These are phyloP conservation scores for Proliferodiscus dingleyae DNA, from an alignment of 2,329 filamentous ascomycete genomes.

Conservation along the genomic window DNA sequence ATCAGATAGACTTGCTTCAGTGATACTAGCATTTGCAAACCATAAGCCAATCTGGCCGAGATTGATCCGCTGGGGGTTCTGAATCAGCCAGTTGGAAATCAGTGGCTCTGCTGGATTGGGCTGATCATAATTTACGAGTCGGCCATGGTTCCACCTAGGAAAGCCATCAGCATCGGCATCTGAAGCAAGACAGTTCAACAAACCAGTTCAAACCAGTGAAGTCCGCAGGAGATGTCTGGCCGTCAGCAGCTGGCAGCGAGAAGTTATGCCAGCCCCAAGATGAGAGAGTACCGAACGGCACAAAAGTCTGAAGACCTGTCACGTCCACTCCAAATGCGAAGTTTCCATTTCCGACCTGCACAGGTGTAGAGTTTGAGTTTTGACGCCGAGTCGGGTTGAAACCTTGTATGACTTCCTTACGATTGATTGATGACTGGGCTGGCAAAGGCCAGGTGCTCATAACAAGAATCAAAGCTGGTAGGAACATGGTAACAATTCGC, in stretches of 20 bases:
- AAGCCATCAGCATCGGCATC: conserved; percentile 1
- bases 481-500: background rate
- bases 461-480: background rate
- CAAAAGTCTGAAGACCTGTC: conserved; percentile 42
- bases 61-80: conserved; percentile 43
- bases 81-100: conserved; percentile 46
- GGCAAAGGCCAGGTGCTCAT: background rate
- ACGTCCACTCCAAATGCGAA: conserved; percentile 44
- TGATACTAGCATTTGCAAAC: conserved; percentile 31
- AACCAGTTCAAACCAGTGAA: conserved; percentile 39
- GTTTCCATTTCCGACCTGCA: conserved; percentile 43
- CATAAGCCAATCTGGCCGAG: conserved; percentile 39
- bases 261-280: conserved; percentile 44
- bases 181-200: background rate
- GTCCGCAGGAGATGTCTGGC: conserved; percentile 32
- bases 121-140: conserved; percentile 39
- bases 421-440: conserved; percentile 11
- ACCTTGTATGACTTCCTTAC: conserved; percentile 14
- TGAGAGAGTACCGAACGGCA: conserved; percentile 38
- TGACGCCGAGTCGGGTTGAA: conserved; percentile 23
- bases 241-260: conserved; percentile 34
- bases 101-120: conserved; percentile 36
- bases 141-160: conserved; percentile 36
- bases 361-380: conserved; percentile 30
- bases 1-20: conserved; percentile 27